Evolutionary conservation across 2,329 filamentous ascomycete genomes (phyloP), one percentile per base, ranked within the genome.

Genomic region (Xylariaceae sp.): DNA sequence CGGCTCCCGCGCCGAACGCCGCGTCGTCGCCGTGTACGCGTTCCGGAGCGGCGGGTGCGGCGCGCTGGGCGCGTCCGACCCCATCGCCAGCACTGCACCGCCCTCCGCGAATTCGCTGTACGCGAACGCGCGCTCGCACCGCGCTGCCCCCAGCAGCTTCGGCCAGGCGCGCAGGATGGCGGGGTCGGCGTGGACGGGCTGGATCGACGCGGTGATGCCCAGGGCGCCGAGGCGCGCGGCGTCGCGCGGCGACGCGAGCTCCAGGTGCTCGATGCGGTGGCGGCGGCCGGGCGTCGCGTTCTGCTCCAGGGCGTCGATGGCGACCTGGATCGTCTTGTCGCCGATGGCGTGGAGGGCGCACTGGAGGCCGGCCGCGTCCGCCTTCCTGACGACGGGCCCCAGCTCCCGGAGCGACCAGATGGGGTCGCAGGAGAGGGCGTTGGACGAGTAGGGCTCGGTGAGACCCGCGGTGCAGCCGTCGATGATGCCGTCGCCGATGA

Each of bases 281-380:
- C 81, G 70, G 7, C 71, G 68, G 1, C 64, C 67, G 30, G 13
- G 30, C 30, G 30, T n/a, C 7, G 13, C 16, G 30, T n/a, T 7
- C 0, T 69, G 66, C 45, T 68, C 73, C 13, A 85, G 66, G 0
- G 69, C 70, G 48, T 83, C 73, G 43, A 84, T 69, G 7, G 78
- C 79, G 47, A 74, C 74, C 30, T 62, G 65, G 19, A 83, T 67
- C 1, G 81, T 78, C 15, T 65, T 64, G 52, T 85, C 79, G 31
- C 81, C 81, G 43, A 85, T 85, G 32, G 81, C 81, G 51, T 85
- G 81, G 9, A 85, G 65, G 0, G 81, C 81, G 29, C 77, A 73
- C 54, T 85, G 81, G 30, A 85, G 57, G 1, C 73, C 73, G 1
- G 70, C 70, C 3, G 62, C 63, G 34, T 73, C 70, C 2, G 79